Conservation (phyloP, 2,329 filamentous ascomycete genomes). For the Colletotrichum sp. region DNA sequence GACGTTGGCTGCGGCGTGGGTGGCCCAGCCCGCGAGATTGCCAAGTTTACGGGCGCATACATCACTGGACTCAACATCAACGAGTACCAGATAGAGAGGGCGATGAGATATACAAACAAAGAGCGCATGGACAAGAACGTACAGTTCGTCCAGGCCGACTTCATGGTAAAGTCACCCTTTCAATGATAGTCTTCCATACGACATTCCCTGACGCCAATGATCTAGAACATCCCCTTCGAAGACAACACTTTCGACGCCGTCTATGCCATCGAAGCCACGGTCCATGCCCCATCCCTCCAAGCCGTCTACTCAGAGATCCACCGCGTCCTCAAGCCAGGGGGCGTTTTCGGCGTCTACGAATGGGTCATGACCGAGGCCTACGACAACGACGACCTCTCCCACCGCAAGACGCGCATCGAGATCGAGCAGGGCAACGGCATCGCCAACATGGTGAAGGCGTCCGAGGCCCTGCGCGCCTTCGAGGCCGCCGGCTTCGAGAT, state of each 20-base stretch:
- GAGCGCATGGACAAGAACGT: slow-evolving; percentile 82
- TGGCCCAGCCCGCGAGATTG: slow-evolving; percentile 92
- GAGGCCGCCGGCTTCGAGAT: slow-evolving; percentile 87
- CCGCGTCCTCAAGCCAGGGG: slow-evolving; percentile 94
- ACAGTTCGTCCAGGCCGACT: slow-evolving; percentile 91
- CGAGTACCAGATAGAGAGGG: slow-evolving; percentile 97
- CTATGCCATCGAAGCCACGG: slow-evolving; percentile 96
- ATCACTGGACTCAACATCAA: slow-evolving; percentile 96
- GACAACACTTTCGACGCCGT: slow-evolving; percentile 93
- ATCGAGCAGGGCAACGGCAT: slow-evolving; percentile 98
- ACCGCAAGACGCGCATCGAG: slow-evolving; percentile 88
- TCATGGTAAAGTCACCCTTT: slow-evolving; percentile 66
- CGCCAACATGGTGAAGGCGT: slow-evolving; percentile 92
- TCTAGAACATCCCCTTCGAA: slow-evolving; percentile 62
- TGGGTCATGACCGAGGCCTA: slow-evolving; percentile 99
- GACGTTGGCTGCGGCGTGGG: slow-evolving; percentile 98
- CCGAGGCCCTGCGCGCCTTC: slow-evolving; percentile 82
- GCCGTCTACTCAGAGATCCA: slow-evolving; percentile 95
- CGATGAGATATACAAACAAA: slow-evolving; percentile 81
- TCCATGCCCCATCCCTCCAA: slow-evolving; percentile 88
- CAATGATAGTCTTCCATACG: neutral
- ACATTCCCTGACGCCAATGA: neutral
- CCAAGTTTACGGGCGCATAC: slow-evolving; percentile 90
- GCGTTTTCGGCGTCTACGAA: slow-evolving; percentile 96
- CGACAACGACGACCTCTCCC: slow-evolving; percentile 84